These are phyloP conservation scores for Guyanaporus albipodus DNA, from an alignment of 768 basidiomycete species.

Conservation along the genomic window DNA sequence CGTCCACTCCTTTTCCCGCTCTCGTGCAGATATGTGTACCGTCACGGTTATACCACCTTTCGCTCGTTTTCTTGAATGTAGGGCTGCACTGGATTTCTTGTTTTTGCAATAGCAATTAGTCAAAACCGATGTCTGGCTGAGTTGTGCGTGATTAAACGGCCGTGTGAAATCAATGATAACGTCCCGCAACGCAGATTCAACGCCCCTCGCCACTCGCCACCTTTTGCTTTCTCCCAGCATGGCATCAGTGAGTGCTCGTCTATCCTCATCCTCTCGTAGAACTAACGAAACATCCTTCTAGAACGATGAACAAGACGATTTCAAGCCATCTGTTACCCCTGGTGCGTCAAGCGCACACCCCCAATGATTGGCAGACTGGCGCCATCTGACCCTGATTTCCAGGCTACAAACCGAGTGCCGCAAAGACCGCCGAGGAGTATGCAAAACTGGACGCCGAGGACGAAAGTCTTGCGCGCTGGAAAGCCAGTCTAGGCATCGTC, in stretches of 20 bases:
- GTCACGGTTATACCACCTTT: constrained; percentile 26
- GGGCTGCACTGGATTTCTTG: constrained; percentile 18
- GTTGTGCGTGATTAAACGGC: constrained; percentile 21
- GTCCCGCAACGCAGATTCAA: constrained; percentile 16
- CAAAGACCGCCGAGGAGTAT: constrained; percentile 77
- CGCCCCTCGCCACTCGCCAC: constrained; percentile 8
- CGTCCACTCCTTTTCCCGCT: constrained; percentile 20
- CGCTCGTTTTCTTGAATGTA: constrained; percentile 31
- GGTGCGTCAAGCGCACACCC: constrained; percentile 37
- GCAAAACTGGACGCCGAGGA: constrained; percentile 84
- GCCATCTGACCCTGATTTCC: constrained; percentile 20
- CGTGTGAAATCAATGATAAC: constrained; percentile 65
- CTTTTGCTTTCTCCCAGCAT: constrained; percentile 35
- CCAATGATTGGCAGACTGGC: too few relatives aligned
- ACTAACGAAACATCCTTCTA: constrained; percentile 16
- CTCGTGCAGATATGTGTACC: constrained; percentile 21
- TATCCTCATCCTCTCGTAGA: neutral
- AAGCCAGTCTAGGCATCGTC: constrained; percentile 85
- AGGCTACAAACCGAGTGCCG: constrained; percentile 75
- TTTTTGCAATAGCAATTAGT: constrained; percentile 28
- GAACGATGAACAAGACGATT: constrained; percentile 68
- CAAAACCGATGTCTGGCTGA: constrained; percentile 2
- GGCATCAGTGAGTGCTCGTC: constrained; percentile 44
- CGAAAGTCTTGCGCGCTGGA: constrained; percentile 94
- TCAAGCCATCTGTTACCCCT: constrained; percentile 64